phyloP scores from a whole-genome alignment of 805 yeast genomes.

The Candida taoyuanica region DNA sequence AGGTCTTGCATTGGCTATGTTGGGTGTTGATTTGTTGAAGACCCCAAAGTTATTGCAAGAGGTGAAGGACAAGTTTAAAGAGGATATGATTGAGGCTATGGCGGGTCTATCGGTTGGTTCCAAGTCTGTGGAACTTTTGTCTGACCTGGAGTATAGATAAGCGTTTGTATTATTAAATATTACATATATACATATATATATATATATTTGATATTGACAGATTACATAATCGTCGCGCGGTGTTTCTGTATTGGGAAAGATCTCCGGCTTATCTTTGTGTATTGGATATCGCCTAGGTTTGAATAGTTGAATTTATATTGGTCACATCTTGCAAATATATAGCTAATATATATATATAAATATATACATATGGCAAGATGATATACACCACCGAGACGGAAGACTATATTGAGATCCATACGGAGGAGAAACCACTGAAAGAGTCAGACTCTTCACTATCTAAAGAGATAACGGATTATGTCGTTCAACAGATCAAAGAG shows the following conservation, averaged over 20 bases:
- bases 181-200: too few relatives aligned
- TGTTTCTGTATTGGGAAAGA: too few relatives aligned
- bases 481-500: constrained; percentile 1
- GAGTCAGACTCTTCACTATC: background rate
- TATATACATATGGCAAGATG: too few relatives aligned
- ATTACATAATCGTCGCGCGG: too few relatives aligned
- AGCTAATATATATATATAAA: too few relatives aligned
- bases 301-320: too few relatives aligned
- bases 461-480: constrained; percentile 2
- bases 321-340: too few relatives aligned
- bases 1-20: constrained; percentile 1
- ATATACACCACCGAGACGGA: background rate
- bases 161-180: too few relatives aligned
- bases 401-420: background rate
- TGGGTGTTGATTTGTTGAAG: constrained; percentile 1
- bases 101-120: background rate
- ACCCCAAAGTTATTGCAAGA: background rate
- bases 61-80: constrained; percentile 2
- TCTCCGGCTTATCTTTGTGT: too few relatives aligned
- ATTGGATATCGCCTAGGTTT: too few relatives aligned
- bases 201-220: too few relatives aligned
- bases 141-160: background rate
- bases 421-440: too few relatives aligned
- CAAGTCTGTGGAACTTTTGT: background rate
- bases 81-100: background rate